A percentile compares a stretch with the other conserved stretches of the same genome.
Evolutionary conservation across 768 basidiomycete genomes (phyloP).

Genomic region (Leccinum incarnatum): DNA sequence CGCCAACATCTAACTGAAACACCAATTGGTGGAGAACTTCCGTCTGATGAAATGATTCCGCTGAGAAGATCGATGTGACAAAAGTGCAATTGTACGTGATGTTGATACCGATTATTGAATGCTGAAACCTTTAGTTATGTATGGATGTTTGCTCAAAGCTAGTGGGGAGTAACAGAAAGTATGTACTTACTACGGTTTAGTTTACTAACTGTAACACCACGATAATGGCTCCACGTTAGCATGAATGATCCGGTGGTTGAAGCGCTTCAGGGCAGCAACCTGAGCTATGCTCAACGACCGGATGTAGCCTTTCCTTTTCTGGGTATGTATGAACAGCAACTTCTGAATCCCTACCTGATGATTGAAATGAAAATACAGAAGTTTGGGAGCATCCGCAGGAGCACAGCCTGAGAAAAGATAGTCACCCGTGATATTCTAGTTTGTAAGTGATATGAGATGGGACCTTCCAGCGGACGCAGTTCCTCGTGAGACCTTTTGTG

Average conservation of each 20-base stretch:
- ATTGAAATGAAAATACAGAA: neutral
- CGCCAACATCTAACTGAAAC: neutral
- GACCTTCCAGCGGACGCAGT: neutral
- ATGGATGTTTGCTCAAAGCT: too few relatives aligned
- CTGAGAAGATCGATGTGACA: neutral
- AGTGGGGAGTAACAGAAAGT: too few relatives aligned
- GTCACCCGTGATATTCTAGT: neutral
- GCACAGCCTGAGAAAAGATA: neutral
- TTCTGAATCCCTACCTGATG: neutral
- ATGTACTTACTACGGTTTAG: too few relatives aligned
- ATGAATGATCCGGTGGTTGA: neutral
- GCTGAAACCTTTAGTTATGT: neutral
- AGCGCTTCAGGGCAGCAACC: neutral
- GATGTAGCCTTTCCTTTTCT: neutral
- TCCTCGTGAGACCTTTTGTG: neutral
- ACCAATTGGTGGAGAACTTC: neutral
- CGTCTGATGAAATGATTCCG: neutral
- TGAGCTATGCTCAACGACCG: neutral
- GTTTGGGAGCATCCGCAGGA: neutral
- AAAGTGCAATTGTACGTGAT: neutral
- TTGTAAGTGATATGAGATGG: neutral
- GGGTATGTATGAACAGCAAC: neutral
- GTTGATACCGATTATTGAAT: neutral
- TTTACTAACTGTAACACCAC: too few relatives aligned
- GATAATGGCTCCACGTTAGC: too few relatives aligned